These are phyloP conservation scores for Cladorrhinum samala DNA, from an alignment of 495 filamentous ascomycete genomes.

Conservation along the genomic window DNA sequence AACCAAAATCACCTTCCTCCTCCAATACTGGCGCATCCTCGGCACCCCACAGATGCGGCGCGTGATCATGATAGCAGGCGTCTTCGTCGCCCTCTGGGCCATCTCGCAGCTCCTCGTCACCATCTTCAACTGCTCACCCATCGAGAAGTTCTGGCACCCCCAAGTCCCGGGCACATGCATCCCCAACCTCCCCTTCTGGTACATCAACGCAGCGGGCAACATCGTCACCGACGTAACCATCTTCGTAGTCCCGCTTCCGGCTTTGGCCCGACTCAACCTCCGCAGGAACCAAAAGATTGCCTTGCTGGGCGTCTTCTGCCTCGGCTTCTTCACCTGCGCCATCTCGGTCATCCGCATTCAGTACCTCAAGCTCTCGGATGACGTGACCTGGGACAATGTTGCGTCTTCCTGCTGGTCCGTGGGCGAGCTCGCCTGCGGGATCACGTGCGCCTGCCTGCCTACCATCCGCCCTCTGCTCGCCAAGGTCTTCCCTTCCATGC, in stretches of 20 bases:
- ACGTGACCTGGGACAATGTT: slow-evolving; percentile 53
- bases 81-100: slow-evolving; percentile 33
- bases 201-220: slow-evolving; percentile 45
- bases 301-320: slow-evolving; percentile 24
- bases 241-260: slow-evolving; percentile 47
- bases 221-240: slow-evolving; percentile 47
- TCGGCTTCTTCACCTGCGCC: slow-evolving; percentile 41
- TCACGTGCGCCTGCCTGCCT: slow-evolving; percentile 53
- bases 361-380: slow-evolving; percentile 40
- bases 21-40: slow-evolving; percentile 39
- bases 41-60: slow-evolving; percentile 24
- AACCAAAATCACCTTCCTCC: slow-evolving; percentile 38
- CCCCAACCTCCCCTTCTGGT: slow-evolving; percentile 41
- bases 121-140: slow-evolving; percentile 33
- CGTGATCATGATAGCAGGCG: slow-evolving; percentile 22
- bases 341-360: slow-evolving; percentile 53
- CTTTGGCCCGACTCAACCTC: slow-evolving; percentile 24
- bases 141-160: slow-evolving; percentile 36
- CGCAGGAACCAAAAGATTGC: slow-evolving; percentile 19
- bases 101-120: slow-evolving; percentile 36
- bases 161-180: slow-evolving; percentile 32
- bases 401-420: slow-evolving; percentile 54
- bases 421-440: slow-evolving; percentile 52
- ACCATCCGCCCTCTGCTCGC: slow-evolving; percentile 47
- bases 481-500: slow-evolving; percentile 29